Percentiles rank a stretch among this genome's conserved stretches.
phyloP scores from a whole-genome alignment of 1,284 basidiomycete species.

The Pseudozyma hubeiensis region DNA sequence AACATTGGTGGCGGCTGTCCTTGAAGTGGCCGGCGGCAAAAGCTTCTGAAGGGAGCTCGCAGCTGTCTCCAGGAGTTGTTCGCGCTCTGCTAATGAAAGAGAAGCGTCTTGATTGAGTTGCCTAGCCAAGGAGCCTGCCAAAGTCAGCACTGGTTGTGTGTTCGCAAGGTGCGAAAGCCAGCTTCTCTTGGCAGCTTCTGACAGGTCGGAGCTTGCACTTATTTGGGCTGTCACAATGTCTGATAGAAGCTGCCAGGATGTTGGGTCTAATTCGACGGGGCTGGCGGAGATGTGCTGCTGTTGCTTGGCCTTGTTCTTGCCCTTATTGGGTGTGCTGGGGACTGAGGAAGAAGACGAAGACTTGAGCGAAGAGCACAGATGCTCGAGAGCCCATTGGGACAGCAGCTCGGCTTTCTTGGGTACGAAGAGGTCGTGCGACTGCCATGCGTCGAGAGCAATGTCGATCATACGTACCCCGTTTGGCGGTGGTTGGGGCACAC shows the following conservation, averaged over 20 bases:
- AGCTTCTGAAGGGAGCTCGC: conserved; percentile 18
- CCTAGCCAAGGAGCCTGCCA: conserved; percentile 31
- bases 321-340: conserved; percentile 25
- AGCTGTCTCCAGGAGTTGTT: conserved; percentile 10
- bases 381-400: conserved; percentile 49
- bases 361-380: conserved; percentile 32
- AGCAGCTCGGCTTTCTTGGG: conserved; percentile 56
- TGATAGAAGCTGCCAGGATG: conserved; percentile 49
- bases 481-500: conserved; percentile 30
- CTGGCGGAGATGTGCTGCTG: neutral
- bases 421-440: conserved; percentile 32
- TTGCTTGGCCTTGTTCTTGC: conserved; percentile 35
- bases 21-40: conserved; percentile 36
- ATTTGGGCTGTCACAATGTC: conserved; percentile 24
- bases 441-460: conserved; percentile 43
- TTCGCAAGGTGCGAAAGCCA: conserved; percentile 46
- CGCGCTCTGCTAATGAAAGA: neutral
- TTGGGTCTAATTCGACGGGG: conserved; percentile 15
- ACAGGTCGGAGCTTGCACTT: conserved; percentile 13
- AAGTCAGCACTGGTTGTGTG: conserved; percentile 34
- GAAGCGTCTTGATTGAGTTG: conserved; percentile 7
- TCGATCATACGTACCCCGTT: conserved; percentile 34
- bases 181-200: conserved; percentile 37
- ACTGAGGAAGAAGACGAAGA: conserved; percentile 8
- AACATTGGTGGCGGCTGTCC: conserved; percentile 53